Percentiles rank a stretch among this genome's conserved stretches.
Evolutionary conservation across 306 rosid genomes (phyloP).

Genomic region (Canavalia ensiformis): DNA sequence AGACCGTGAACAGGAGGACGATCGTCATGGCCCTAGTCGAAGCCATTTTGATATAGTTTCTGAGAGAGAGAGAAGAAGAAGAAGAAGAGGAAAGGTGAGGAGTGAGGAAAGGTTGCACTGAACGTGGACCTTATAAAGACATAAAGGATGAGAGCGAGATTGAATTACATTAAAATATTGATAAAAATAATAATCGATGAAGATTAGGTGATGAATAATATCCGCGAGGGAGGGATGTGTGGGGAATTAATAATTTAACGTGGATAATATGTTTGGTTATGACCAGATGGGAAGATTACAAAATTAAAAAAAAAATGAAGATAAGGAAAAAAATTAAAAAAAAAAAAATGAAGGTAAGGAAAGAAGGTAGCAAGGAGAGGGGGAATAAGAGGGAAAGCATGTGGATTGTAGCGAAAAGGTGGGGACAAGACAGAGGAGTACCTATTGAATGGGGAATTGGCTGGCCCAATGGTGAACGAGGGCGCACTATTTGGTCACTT

Average conservation of each 20-base stretch:
- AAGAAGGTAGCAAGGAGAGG: no score
- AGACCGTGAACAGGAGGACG: constrained; percentile 46
- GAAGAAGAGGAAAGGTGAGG: neutral
- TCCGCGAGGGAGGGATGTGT: neutral
- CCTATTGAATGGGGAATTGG: constrained; percentile 38
- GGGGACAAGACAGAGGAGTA: constrained; percentile 1
- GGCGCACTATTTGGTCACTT: neutral
- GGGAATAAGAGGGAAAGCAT: neutral
- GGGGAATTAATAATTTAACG: no score
- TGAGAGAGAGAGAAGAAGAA: neutral
- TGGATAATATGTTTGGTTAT: no score
- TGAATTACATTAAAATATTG: constrained; percentile 12
- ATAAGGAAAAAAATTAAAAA: neutral
- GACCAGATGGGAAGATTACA: no score
- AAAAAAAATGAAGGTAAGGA: neutral
- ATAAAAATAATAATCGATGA: neutral
- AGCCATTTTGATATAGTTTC: constrained; percentile 54
- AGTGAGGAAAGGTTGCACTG: constrained; percentile 37
- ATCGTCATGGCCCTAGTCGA: constrained; percentile 47
- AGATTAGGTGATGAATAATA: constrained; percentile 38
- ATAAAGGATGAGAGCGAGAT: neutral
- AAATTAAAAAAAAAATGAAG: no score
- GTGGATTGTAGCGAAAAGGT: constrained; percentile 22
- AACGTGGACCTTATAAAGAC: constrained; percentile 57
- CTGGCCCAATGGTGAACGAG: neutral